Percentiles rank a stretch among this genome's conserved stretches.
Evolutionary conservation across 176 grass and related monocot species (phyloP).

Genomic region (Avena sativa): DNA sequence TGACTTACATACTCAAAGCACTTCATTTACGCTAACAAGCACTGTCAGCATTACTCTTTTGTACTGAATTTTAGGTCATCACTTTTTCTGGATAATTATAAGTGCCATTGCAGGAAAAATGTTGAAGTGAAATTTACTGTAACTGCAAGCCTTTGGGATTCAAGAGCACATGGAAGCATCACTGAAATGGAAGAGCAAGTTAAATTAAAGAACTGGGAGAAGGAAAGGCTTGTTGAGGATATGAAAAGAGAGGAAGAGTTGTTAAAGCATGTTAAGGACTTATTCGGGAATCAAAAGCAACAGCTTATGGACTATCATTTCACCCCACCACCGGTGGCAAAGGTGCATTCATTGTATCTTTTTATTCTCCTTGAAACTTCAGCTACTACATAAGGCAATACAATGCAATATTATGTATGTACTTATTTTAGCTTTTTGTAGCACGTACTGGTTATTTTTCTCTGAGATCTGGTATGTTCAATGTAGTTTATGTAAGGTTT

Average conservation of each 20-base stretch:
- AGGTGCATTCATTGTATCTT: slow-evolving; percentile 44
- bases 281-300: slow-evolving; percentile 65
- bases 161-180: slow-evolving; percentile 55
- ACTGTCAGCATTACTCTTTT: slow-evolving; percentile 18
- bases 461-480: slow-evolving; percentile 25
- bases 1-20: slow-evolving; percentile 29
- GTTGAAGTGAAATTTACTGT: slow-evolving; percentile 77
- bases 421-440: background rate
- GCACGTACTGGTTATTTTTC: slow-evolving; percentile 1
- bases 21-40: background rate
- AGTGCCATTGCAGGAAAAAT: slow-evolving; percentile 53
- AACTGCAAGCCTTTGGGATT: slow-evolving; percentile 45
- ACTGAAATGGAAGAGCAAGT: slow-evolving; percentile 73
- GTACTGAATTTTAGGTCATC: background rate
- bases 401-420: slow-evolving; percentile 22
- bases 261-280: slow-evolving; percentile 56
- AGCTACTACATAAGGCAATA: slow-evolving; percentile 21
- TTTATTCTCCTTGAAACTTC: slow-evolving; percentile 19
- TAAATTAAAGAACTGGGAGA: slow-evolving; percentile 71
- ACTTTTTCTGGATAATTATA: slow-evolving; percentile 11
- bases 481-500: background rate
- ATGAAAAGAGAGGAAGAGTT: slow-evolving; percentile 78
- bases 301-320: slow-evolving; percentile 56
- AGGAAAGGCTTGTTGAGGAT: slow-evolving; percentile 81
- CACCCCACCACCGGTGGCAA: slow-evolving; percentile 28